These are phyloP conservation scores for Calendula officinalis DNA, from an alignment of 129 eudicot genomes.

Conservation along the genomic window DNA sequence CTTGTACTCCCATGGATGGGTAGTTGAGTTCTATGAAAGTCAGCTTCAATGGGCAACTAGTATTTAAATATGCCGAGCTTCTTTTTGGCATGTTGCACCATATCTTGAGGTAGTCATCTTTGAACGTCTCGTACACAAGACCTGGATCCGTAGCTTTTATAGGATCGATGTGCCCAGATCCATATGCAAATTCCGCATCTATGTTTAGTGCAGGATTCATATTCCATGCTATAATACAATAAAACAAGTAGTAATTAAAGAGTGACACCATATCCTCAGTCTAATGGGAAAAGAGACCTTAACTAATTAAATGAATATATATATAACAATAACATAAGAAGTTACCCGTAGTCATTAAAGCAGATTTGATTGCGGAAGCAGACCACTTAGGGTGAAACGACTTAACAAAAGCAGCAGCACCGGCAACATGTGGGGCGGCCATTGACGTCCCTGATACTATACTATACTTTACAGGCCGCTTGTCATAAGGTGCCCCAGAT, in stretches of 20 bases:
- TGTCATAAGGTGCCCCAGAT: not conserved
- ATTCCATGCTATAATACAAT: slow-evolving; percentile 5
- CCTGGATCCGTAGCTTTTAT: too few species aligned
- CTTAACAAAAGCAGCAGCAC: slow-evolving; percentile 32
- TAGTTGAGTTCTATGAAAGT: slow-evolving; percentile 5
- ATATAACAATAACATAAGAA: too few species aligned
- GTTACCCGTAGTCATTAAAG: slow-evolving; percentile 41
- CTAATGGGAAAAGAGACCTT: not conserved
- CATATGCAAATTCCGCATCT: slow-evolving; percentile 30
- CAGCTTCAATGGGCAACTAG: slow-evolving; percentile 11
- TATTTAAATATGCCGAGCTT: too few species aligned
- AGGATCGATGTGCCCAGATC: slow-evolving; percentile 27
- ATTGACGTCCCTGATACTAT: slow-evolving; percentile 34
- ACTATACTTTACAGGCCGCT: slow-evolving; percentile 9
- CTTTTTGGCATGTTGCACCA: too few species aligned
- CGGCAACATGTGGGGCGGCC: slow-evolving; percentile 38
- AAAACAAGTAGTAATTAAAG: not conserved
- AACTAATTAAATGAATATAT: not conserved
- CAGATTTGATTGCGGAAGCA: slow-evolving; percentile 36
- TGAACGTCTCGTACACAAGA: too few species aligned
- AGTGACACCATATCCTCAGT: not conserved
- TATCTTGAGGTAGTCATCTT: not conserved
- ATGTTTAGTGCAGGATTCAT: not conserved
- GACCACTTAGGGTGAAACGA: slow-evolving; percentile 37
- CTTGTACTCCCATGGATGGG: slow-evolving; percentile 19